Base-by-base conservation (phyloP, 139 green algal species). In the Chlorella sp. region DNA sequence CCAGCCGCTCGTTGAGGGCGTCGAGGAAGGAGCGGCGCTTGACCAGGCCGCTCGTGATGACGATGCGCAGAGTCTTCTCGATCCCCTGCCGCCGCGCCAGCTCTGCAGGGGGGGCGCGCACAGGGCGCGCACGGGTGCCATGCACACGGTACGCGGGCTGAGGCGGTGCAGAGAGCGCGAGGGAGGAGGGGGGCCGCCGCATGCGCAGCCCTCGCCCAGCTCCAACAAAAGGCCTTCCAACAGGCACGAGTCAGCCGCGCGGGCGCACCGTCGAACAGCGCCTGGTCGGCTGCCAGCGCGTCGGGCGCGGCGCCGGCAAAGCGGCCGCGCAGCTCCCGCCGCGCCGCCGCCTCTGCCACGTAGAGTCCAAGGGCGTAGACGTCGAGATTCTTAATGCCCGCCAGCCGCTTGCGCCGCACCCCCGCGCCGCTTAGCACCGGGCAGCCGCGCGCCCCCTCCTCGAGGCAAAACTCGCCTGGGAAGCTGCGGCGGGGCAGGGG, bases 351-450 rank as follows among this genome's bases (percentile, higher is more conserved):
- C 2, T 36, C 60, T 40, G 93, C 90, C 29, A 92, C 83, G 71
- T 93, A 93, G 14, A 94, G 67, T 0, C 87, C 90, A 40, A 94
- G 62, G 0, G 87, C 84, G 72, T 94, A 70, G 14, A 84, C 67
- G 41, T 83, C 65, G 0, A 87, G 58, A 40, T 74, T 83, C 41
- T 87, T 87, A 14, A 87, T 50, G 17, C 82, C 82, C 14, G 74
- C 55, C 5, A 87, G 48, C 43, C 65, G 51, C 59, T 85, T 87
- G 23, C 48, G n/a, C 6, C 79, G 41, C 42, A 51, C 67, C 51
- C 79, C n/a, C n/a, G n/a, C n/a, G n/a, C n/a, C n/a, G n/a, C n/a
- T n/a, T n/a, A n/a, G n/a, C n/a, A n/a, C n/a, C n/a, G n/a, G n/a
- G n/a, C n/a, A n/a, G n/a, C n/a, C n/a, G n/a, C n/a, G n/a, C n/a